Evolutionary conservation across 768 basidiomycete species (phyloP), one percentile per base, ranked within the genome.

Genomic region (Trametes cinnabarina): DNA sequence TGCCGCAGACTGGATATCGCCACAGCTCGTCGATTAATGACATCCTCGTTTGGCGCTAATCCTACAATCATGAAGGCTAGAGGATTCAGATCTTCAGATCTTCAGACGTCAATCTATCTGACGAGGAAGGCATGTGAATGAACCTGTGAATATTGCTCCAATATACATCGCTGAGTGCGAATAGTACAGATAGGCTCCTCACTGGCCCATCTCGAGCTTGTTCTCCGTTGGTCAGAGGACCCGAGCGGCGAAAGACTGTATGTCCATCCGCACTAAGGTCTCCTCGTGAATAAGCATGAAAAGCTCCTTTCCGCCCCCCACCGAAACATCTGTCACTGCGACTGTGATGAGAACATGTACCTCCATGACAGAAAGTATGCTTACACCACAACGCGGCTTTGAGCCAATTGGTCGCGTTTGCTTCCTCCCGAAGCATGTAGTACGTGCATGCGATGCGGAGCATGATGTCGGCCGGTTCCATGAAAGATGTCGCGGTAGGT

Each of bases 201-300:
- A 12, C 46, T 19, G 26, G 20, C 26, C 12, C n/a, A 15, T 46
- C 44, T 15, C 5, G 15, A 26, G 6, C 10, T 19, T 6, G 7
- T 12, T 7, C 30, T 32, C 7, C 12, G 30, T 32, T 6, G 30
- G 30, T 50, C 55, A 51, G n/a, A 58, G 20, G 15, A 50, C 59
- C 12, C 39, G 47, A 19, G 53, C 53, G 3, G 50, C 59, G 37
- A 55, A 55, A 3, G 47, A 43, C 30, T 42, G 43, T 8, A 60
- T 28, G 34, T 44, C 43, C 59, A 60, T 51, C 17, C 44, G 51
- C 25, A 40, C 34, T 42, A 62, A 25, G 35, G 47, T 41, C 44
- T 53, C 47, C 25, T 48, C 56, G 35, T 54, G 55, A 2, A 57
- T 19, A n/a, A 50, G 6, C 56, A 62, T 48, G 56, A 62, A 62